A percentile compares a stretch with the other conserved stretches of the same genome.
Evolutionary conservation across 129 eudicot species (phyloP).

Genomic region (Lonicera japonica): DNA sequence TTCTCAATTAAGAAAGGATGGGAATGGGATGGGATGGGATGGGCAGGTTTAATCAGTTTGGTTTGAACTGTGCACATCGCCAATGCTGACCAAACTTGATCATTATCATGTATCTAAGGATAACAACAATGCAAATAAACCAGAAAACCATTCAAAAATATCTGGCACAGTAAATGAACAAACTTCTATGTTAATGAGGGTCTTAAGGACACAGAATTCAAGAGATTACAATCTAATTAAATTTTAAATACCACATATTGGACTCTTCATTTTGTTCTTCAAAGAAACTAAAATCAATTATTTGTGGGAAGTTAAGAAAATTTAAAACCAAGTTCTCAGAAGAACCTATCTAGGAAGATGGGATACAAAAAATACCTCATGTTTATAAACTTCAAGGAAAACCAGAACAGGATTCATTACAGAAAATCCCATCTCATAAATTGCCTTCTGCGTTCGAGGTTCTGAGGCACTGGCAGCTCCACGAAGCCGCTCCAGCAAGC

Average conservation of each 20-base stretch:
- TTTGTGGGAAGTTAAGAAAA: background rate
- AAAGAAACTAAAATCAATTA: background rate
- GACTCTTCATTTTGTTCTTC: background rate
- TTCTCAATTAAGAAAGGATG: too few species aligned
- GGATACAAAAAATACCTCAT: conserved; percentile 49
- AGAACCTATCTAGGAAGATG: conserved; percentile 4
- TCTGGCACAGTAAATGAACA: background rate
- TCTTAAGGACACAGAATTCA: background rate
- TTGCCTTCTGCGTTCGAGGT: conserved; percentile 80
- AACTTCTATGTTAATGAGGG: background rate
- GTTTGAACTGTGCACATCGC: too few species aligned
- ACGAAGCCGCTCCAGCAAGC: conserved; percentile 90
- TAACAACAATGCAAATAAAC: background rate
- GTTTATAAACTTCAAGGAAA: conserved; percentile 72
- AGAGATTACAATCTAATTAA: background rate
- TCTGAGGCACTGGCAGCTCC: conserved; percentile 95
- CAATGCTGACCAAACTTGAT: background rate
- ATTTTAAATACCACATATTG: background rate
- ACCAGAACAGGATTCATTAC: conserved; percentile 68
- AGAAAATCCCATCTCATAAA: conserved; percentile 84
- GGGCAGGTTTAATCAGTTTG: too few species aligned
- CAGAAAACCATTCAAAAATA: background rate
- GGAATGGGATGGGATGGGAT: too few species aligned
- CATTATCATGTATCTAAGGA: background rate
- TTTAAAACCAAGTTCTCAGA: background rate